Evolutionary conservation across 228 moss, liverwort and hornwort genomes (phyloP).

Genomic region (Sphagnum fallax): DNA sequence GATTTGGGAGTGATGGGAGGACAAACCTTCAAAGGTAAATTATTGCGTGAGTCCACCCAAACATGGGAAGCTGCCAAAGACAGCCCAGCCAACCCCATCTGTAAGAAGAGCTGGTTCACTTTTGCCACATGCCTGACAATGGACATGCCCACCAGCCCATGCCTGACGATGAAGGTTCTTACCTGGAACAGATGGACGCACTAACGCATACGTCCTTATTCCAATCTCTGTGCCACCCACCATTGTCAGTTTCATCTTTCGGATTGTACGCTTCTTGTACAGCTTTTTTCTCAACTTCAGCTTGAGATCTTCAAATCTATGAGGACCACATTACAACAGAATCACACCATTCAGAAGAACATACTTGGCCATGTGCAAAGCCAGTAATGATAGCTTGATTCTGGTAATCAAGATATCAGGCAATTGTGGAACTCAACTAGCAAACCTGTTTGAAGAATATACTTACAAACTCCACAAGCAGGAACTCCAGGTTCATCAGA

Average conservation of each 20-base stretch:
- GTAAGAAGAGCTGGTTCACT: neutral
- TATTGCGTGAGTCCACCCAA: conserved; percentile 81
- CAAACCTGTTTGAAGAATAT: too few species aligned
- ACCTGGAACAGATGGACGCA: conserved; percentile 84
- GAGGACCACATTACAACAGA: conserved; percentile 5
- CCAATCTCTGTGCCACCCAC: conserved; percentile 71
- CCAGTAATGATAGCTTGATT: too few species aligned
- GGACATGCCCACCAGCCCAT: neutral
- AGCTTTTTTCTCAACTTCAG: conserved; percentile 74
- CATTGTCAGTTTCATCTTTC: conserved; percentile 81
- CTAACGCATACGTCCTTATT: conserved; percentile 81
- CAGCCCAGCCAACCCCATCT: neutral
- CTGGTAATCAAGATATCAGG: too few species aligned
- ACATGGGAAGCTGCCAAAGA: conserved; percentile 54
- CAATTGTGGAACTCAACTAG: too few species aligned
- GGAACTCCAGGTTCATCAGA: too few species aligned
- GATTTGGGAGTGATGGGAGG: neutral
- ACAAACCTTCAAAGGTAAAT: conserved; percentile 79
- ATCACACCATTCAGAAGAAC: too few species aligned
- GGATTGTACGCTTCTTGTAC: conserved; percentile 89
- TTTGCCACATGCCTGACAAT: neutral
- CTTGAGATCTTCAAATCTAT: conserved; percentile 80
- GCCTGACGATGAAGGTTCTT: conserved; percentile 10
- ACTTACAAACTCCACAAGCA: too few species aligned
- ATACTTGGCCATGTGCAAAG: too few species aligned